Evolutionary conservation across 2,329 filamentous ascomycete species (phyloP).

Genomic region (Aspergillus persii): DNA sequence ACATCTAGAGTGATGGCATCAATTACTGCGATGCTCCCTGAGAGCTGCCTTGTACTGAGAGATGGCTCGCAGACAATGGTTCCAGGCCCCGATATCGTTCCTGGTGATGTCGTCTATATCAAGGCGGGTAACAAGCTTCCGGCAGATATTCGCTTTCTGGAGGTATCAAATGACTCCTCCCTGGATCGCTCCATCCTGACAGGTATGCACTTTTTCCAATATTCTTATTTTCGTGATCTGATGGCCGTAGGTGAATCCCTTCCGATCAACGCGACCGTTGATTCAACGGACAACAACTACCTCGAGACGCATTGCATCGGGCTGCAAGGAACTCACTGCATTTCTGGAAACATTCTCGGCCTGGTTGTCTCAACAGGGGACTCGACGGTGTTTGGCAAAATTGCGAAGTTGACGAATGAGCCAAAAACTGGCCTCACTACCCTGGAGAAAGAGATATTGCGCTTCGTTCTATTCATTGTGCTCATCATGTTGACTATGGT

Average conservation of each 20-base stretch:
- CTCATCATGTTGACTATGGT: conserved; percentile 55
- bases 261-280: conserved; percentile 61
- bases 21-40: conserved; percentile 77
- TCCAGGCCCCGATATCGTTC: conserved; percentile 62
- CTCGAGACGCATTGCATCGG: conserved; percentile 75
- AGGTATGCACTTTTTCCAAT: conserved; percentile 41
- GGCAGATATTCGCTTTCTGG: conserved; percentile 68
- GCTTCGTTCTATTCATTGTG: conserved; percentile 73
- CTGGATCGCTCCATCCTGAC: conserved; percentile 74
- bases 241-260: conserved; percentile 65
- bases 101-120: conserved; percentile 67
- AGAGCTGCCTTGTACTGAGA: conserved; percentile 64
- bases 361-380: conserved; percentile 72
- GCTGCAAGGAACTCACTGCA: conserved; percentile 75
- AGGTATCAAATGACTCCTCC: conserved; percentile 66
- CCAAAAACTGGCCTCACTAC: conserved; percentile 67
- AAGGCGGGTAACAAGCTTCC: conserved; percentile 72
- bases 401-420: conserved; percentile 69
- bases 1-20: conserved; percentile 74
- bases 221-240: neutral
- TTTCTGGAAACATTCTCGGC: conserved; percentile 64
- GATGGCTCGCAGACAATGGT: conserved; percentile 54
- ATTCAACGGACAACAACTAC: conserved; percentile 70
- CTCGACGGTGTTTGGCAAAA: conserved; percentile 70
- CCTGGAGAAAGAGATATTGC: conserved; percentile 68